phyloP scores from a whole-genome alignment of 2,329 filamentous ascomycete species.

The Diaporthe sp. region DNA sequence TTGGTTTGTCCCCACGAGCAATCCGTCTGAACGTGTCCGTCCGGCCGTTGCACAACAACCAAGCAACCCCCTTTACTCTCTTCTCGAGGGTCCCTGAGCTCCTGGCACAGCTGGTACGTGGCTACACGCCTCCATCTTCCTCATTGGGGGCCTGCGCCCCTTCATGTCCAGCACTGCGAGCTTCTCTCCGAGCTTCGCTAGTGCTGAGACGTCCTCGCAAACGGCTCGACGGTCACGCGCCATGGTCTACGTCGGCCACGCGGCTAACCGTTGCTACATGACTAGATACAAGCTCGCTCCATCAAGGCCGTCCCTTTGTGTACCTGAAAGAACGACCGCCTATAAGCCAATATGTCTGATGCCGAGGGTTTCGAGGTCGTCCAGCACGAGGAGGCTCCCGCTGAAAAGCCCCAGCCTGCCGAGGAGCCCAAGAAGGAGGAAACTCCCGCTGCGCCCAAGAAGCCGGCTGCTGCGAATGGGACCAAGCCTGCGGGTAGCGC shows the following conservation, averaged over 20 bases:
- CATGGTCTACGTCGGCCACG: conserved; percentile 16
- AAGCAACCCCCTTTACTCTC: conserved; percentile 19
- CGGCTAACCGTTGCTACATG: conserved; percentile 22
- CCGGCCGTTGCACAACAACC: conserved; percentile 25
- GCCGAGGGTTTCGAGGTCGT: conserved; percentile 44
- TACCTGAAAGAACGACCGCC: background rate
- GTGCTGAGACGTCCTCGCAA: background rate
- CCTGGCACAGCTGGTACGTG: conserved; percentile 25
- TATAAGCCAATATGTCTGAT: conserved; percentile 45
- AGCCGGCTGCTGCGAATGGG: conserved; percentile 29
- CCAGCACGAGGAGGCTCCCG: conserved; percentile 40
- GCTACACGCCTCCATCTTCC: background rate
- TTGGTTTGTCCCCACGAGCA: conserved; percentile 12
- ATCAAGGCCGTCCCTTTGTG: background rate
- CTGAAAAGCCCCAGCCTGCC: conserved; percentile 18
- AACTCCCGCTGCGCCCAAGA: conserved; percentile 26
- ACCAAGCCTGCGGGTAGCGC: conserved; percentile 37
- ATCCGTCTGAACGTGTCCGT: conserved; percentile 12
- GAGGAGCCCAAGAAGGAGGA: background rate
- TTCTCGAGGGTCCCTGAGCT: conserved; percentile 21
- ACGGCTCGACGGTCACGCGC: conserved; percentile 14
- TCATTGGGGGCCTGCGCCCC: background rate
- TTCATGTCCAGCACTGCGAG: background rate
- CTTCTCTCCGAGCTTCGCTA: background rate
- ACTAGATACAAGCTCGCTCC: conserved; percentile 10